These are phyloP conservation scores for Phlebiopsis gigantea DNA, from an alignment of 768 basidiomycete genomes.

Conservation along the genomic window DNA sequence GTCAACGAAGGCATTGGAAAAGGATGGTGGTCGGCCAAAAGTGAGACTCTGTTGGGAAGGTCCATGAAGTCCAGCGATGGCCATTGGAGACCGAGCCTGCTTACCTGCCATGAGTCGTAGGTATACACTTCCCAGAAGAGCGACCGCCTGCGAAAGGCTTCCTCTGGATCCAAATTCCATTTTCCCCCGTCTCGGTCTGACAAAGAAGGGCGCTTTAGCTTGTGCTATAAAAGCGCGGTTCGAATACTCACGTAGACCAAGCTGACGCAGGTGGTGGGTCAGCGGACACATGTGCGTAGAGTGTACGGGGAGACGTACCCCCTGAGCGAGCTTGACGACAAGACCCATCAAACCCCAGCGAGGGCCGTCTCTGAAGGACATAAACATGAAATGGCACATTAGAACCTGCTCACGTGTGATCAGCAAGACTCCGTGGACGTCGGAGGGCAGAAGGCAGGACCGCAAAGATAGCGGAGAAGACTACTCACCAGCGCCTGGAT, in stretches of 20 bases:
- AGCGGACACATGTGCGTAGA: constrained; percentile 16
- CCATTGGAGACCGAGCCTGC: constrained; percentile 10
- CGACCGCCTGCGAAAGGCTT: constrained; percentile 53
- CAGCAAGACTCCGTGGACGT: constrained; percentile 24
- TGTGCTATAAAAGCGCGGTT: background rate
- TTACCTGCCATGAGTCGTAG: constrained; percentile 69
- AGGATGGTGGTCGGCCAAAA: constrained; percentile 66
- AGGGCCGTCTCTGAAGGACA: constrained; percentile 46
- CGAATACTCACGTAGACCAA: constrained; percentile 56
- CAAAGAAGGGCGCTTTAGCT: constrained; percentile 1
- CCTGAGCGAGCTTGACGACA: constrained; percentile 64
- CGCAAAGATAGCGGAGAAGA: constrained; percentile 18
- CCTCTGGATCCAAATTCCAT: constrained; percentile 53
- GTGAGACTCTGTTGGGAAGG: constrained; percentile 51
- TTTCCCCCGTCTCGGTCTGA: constrained; percentile 64
- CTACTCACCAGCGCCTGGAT: constrained; percentile 57
- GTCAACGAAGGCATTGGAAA: constrained; percentile 52
- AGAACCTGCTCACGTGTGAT: constrained; percentile 40
- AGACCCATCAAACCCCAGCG: constrained; percentile 71
- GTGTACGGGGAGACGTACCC: constrained; percentile 36
- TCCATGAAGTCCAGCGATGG: background rate
- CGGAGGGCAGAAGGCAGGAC: constrained; percentile 13
- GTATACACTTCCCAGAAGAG: constrained; percentile 63
- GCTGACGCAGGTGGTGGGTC: constrained; percentile 29
- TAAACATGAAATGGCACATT: constrained; percentile 45